phyloP scores from a whole-genome alignment of 257 asterid species.

The Salvia rosmarinus region DNA sequence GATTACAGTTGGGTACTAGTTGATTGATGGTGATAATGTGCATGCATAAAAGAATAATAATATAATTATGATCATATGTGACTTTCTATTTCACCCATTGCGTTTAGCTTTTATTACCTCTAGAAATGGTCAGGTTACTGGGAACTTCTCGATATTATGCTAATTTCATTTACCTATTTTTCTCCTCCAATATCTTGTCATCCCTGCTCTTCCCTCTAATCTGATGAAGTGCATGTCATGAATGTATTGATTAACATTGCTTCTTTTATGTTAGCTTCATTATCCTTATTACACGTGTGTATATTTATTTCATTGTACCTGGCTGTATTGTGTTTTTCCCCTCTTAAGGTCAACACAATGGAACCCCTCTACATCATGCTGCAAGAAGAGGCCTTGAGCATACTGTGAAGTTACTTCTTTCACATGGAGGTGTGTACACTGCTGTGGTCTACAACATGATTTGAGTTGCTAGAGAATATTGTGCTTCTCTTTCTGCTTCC shows the following conservation, averaged over 20 bases:
- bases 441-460: slow-evolving; percentile 15
- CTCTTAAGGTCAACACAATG: slow-evolving; percentile 78
- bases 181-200: not conserved
- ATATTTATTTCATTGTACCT: not conserved
- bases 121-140: slow-evolving; percentile 19
- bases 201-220: not conserved
- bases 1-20: not conserved
- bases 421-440: slow-evolving; percentile 69
- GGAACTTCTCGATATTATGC: not conserved
- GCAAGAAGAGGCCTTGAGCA: slow-evolving; percentile 93
- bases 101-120: not conserved
- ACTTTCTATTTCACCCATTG: not conserved
- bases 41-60: no score
- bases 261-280: no score
- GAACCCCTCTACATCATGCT: slow-evolving; percentile 98
- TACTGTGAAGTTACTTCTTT: slow-evolving; percentile 86
- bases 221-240: not conserved
- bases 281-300: not conserved
- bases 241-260: not conserved
- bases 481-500: slow-evolving; percentile 2
- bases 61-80: no score
- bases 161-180: not conserved
- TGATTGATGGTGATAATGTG: not conserved
- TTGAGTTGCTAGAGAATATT: slow-evolving; percentile 26
- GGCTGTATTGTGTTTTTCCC: slow-evolving; percentile 10